These are phyloP conservation scores for Pseudogymnoascus sp. DNA, from an alignment of 2,329 filamentous ascomycete genomes.

Conservation along the genomic window DNA sequence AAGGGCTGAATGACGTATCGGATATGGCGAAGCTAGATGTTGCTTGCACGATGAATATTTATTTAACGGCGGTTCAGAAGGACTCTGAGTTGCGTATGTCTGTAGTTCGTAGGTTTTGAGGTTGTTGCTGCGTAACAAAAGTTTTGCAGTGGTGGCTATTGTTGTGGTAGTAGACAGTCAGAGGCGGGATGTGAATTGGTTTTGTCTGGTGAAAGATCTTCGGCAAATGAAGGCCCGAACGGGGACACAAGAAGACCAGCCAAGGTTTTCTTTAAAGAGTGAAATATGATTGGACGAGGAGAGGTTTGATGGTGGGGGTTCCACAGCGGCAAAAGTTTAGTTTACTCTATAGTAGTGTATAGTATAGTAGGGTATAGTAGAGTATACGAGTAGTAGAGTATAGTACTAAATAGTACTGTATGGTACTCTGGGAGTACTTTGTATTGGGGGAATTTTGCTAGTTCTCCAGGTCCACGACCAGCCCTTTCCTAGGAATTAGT, in stretches of 20 bases:
- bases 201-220: constrained; percentile 5
- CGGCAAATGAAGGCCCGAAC: constrained; percentile 6
- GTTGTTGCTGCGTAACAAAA: constrained; percentile 3
- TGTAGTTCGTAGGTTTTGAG: neutral
- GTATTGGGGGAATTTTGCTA: neutral
- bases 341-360: neutral
- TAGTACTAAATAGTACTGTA: too few relatives aligned
- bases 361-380: too few relatives aligned
- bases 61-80: constrained; percentile 1
- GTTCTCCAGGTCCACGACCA: neutral
- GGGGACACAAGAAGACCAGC: neutral
- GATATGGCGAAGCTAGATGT: neutral
- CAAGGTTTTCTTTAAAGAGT: neutral
- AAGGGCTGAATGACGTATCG: neutral
- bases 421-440: neutral
- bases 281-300: neutral
- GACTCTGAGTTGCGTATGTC: constrained; percentile 9
- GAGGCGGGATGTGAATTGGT: constrained; percentile 8
- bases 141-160: constrained; percentile 8
- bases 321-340: neutral
- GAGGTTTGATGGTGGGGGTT: neutral
- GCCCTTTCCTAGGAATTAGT: neutral
- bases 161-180: constrained; percentile 1
- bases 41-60: neutral
- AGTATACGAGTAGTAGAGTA: too few relatives aligned